Conservation (phyloP, 1,284 basidiomycete genomes). For the Heterobasidion annosum region DNA sequence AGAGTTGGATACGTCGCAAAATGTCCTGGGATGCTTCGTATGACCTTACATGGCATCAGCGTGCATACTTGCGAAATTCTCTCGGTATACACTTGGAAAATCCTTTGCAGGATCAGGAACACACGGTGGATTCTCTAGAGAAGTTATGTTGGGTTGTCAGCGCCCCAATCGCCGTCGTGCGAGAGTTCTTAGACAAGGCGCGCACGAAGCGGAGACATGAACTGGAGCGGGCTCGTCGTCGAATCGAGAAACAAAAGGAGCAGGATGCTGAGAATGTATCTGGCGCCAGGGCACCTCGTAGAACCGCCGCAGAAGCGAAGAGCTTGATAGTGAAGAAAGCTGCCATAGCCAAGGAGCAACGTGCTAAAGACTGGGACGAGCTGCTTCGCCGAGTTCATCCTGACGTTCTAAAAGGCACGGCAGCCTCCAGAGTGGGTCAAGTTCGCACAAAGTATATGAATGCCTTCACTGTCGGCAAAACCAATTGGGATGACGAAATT, state of each 20-base stretch:
- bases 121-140: conserved; percentile 26
- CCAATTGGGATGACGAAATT: conserved; percentile 58
- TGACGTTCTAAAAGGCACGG: conserved; percentile 34
- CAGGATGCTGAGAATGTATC: conserved; percentile 9
- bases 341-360: conserved; percentile 40
- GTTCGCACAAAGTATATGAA: conserved; percentile 49
- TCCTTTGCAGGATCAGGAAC: conserved; percentile 39
- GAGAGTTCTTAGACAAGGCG: conserved; percentile 32
- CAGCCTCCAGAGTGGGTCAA: conserved; percentile 40
- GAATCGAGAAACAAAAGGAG: conserved; percentile 14
- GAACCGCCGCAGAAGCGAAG: conserved; percentile 34
- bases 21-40: conserved; percentile 54
- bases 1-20: conserved; percentile 39
- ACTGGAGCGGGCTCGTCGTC: conserved; percentile 28
- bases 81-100: conserved; percentile 37
- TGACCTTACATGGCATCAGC: conserved; percentile 58
- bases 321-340: conserved; percentile 46
- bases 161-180: conserved; percentile 43
- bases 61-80: conserved; percentile 47
- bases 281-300: conserved; percentile 12
- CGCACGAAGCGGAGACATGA: conserved; percentile 31
- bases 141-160: conserved; percentile 44
- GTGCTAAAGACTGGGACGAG: conserved; percentile 56
- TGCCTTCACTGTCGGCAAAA: conserved; percentile 31
- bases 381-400: conserved; percentile 48